Evolutionary conservation across 768 basidiomycete genomes (phyloP), one percentile per base, ranked within the genome.

Genomic region (Trametes sanguinea): DNA sequence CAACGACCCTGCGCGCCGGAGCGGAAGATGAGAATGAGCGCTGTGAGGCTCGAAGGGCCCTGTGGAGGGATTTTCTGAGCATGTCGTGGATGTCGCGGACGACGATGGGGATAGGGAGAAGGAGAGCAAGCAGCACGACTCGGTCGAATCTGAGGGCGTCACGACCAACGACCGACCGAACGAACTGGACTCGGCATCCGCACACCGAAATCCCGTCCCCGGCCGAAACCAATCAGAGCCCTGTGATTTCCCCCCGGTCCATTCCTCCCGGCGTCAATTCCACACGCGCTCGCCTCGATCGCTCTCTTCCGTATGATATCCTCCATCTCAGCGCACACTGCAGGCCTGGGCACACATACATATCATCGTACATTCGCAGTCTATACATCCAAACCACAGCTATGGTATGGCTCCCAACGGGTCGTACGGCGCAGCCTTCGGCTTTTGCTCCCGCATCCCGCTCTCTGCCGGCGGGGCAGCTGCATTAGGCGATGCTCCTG

Each of bases 1-100:
- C 85, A 61, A 85, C 84, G 65, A 92, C 80, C 71, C 80, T 84
- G 64, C 80, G 76, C 27, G 80, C 82, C 44, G 84, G 76, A 7
- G 84, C 74, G 2, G 93, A 86, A 1, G 86, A 78, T 70, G 86
- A 84, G 75, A 94, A 93, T 4, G 85, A 76, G 64, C 89, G 83
- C 37, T 76, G 77, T 8, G 63, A 33, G 67, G 77, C 81, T 58
- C 74, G 67, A 54, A 87, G 75, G 60, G 81, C 76, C 73, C 80
- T 83, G 48, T 80, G 80, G 65, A 92, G 73, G 61, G 82, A 77
- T 76, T 83, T 90, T 76, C 78, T 83, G 74, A 91, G 74, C 89
- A 92, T 91, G 60, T 57, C 56, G 60, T 43, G 64, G 58, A 43
- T 62, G 65, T 61, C 58, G 65, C 64, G 64, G 61, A 50, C 63